Percentiles rank a stretch among this genome's conserved stretches.
phyloP scores from a whole-genome alignment of 805 yeast genomes.

The Hagleromyces aurorensis region DNA sequence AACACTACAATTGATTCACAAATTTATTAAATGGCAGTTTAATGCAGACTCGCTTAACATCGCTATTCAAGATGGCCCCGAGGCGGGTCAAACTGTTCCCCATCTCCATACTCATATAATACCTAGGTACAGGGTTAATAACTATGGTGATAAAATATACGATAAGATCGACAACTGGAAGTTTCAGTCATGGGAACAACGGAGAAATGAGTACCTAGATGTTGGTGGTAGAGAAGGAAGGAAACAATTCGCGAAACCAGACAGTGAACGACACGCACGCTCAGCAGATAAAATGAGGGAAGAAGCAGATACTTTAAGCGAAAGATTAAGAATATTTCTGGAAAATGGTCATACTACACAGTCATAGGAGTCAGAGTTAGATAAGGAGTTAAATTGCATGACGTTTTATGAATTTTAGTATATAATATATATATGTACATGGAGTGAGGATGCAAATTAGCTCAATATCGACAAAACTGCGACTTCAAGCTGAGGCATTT shows the following conservation, averaged over 20 bases:
- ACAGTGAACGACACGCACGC: constrained; percentile 51
- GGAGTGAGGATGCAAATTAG: not conserved
- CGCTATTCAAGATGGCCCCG: constrained; percentile 94
- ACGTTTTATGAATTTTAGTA: constrained; percentile 2
- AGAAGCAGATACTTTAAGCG: constrained; percentile 57
- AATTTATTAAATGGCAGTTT: constrained; percentile 56
- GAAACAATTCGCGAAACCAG: constrained; percentile 33
- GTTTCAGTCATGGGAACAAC: constrained; percentile 31
- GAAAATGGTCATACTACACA: constrained; percentile 25
- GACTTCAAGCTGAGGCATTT: constrained; percentile 17
- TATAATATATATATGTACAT: constrained; percentile 1
- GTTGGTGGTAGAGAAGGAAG: constrained; percentile 17
- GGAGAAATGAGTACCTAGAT: constrained; percentile 25
- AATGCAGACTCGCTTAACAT: constrained; percentile 80
- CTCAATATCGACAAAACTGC: constrained; percentile 2
- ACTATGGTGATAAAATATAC: constrained; percentile 70
- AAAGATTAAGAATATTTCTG: too few species aligned
- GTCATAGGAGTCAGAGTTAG: too few species aligned
- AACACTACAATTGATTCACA: constrained; percentile 63
- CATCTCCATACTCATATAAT: constrained; percentile 92
- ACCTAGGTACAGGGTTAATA: constrained; percentile 59
- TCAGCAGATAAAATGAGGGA: constrained; percentile 54
- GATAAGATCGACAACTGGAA: constrained; percentile 56
- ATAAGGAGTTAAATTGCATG: not conserved
- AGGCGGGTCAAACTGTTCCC: constrained; percentile 94